Evolutionary conservation across 2,329 filamentous ascomycete species (phyloP).

Genomic region (Sporothrix schenckii): DNA sequence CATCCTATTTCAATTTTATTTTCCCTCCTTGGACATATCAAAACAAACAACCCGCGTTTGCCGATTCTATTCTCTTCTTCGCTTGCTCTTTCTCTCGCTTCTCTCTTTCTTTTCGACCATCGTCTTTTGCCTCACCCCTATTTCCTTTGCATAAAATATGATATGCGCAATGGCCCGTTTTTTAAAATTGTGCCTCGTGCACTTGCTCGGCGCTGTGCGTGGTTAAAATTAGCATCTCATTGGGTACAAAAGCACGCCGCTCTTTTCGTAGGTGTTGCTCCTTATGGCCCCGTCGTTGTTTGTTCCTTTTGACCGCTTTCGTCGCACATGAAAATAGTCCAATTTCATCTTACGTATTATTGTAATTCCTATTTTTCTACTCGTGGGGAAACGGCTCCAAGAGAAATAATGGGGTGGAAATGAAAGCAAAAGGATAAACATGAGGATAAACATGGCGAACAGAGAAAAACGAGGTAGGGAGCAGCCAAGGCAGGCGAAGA

Average conservation of each 20-base stretch:
- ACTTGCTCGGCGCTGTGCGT: conserved; percentile 20
- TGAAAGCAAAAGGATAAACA: background rate
- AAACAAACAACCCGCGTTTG: conserved; percentile 28
- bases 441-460: background rate
- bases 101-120: background rate
- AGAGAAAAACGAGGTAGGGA: background rate
- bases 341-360: background rate
- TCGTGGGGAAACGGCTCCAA: background rate
- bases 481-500: background rate
- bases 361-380: background rate
- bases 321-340: background rate
- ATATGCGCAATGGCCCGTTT: conserved; percentile 24
- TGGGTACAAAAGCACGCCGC: background rate
- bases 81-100: background rate
- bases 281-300: background rate
- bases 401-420: background rate
- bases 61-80: background rate
- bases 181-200: conserved; percentile 27
- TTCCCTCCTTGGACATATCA: conserved; percentile 10
- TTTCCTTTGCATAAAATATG: conserved; percentile 25
- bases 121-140: background rate
- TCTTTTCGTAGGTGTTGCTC: background rate
- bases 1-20: background rate
- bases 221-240: conserved; percentile 26
- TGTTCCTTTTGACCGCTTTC: background rate